Evolutionary conservation across 1,139 yeast genomes (phyloP).

Genomic region (Hanseniaspora sp.): DNA sequence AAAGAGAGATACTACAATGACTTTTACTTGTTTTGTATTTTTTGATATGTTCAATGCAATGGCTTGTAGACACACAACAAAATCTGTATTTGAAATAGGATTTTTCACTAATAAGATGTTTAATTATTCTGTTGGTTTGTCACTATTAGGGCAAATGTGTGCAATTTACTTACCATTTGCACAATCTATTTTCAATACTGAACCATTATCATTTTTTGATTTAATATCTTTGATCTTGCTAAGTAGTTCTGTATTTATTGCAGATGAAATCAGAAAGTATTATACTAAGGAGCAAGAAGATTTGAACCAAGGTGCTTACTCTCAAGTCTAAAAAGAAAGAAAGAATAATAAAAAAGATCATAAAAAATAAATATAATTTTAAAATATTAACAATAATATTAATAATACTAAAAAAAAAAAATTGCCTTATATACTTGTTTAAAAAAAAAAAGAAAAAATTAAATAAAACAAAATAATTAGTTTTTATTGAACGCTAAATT

Average conservation of each 20-base stretch:
- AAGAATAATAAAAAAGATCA: background rate
- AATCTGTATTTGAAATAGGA: slow-evolving; percentile 72
- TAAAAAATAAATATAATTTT: too few species aligned
- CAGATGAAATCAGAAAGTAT: slow-evolving; percentile 70
- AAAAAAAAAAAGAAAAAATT: background rate
- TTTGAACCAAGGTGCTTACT: slow-evolving; percentile 9
- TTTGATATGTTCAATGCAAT: slow-evolving; percentile 95
- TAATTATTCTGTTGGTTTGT: slow-evolving; percentile 83
- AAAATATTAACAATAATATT: too few species aligned
- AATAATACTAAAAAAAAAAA: too few species aligned
- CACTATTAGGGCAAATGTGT: slow-evolving; percentile 72
- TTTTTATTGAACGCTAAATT: slow-evolving; percentile 6
- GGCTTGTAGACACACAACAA: slow-evolving; percentile 76
- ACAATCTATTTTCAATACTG: slow-evolving; percentile 87
- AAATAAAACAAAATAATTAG: background rate
- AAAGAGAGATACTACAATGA: slow-evolving; percentile 96
- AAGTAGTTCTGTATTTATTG: slow-evolving; percentile 72
- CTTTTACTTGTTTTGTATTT: slow-evolving; percentile 88
- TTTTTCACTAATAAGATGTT: slow-evolving; percentile 70
- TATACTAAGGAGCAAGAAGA: slow-evolving; percentile 17
- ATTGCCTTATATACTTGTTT: too few species aligned
- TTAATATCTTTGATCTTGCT: slow-evolving; percentile 48
- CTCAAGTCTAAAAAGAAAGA: slow-evolving; percentile 12
- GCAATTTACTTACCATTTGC: slow-evolving; percentile 89
- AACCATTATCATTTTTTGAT: slow-evolving; percentile 64